Evolutionary conservation across 176 grass and related monocot genomes (phyloP).

Genomic region (Metroxylon sagu): DNA sequence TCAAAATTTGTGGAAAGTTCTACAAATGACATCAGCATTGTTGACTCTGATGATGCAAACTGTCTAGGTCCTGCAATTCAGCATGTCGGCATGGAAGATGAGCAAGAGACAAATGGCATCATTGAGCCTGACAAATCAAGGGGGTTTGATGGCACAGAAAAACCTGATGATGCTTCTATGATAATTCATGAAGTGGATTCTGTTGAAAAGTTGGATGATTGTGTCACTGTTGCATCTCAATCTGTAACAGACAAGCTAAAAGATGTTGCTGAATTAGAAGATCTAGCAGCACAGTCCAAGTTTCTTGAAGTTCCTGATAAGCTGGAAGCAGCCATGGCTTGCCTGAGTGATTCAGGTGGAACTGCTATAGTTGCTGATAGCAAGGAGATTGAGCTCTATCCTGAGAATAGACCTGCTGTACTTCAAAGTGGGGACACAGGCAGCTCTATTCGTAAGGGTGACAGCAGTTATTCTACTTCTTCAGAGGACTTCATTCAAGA

Average conservation of each 20-base stretch:
- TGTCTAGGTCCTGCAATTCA: constrained; percentile 10
- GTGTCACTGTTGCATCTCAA: background rate
- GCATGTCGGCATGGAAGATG: constrained; percentile 28
- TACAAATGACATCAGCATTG: no score
- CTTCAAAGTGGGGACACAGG: no score
- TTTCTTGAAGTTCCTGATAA: constrained; percentile 6
- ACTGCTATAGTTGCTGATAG: background rate
- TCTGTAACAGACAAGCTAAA: background rate
- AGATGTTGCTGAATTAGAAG: background rate
- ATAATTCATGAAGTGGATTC: background rate
- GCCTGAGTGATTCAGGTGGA: constrained; percentile 4
- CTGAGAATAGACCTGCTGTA: background rate
- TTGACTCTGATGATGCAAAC: constrained; percentile 6
- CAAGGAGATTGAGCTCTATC: background rate
- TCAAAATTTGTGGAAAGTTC: no score
- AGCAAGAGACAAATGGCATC: background rate
- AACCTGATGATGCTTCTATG: background rate
- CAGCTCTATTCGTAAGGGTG: background rate
- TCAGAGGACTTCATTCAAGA: constrained; percentile 14
- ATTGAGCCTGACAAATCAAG: background rate
- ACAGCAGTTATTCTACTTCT: background rate
- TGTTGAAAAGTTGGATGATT: background rate
- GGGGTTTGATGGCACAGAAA: background rate
- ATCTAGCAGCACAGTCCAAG: background rate
- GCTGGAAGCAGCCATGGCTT: background rate